These are phyloP conservation scores for Suillus plorans DNA, from an alignment of 768 basidiomycete species.

Conservation along the genomic window DNA sequence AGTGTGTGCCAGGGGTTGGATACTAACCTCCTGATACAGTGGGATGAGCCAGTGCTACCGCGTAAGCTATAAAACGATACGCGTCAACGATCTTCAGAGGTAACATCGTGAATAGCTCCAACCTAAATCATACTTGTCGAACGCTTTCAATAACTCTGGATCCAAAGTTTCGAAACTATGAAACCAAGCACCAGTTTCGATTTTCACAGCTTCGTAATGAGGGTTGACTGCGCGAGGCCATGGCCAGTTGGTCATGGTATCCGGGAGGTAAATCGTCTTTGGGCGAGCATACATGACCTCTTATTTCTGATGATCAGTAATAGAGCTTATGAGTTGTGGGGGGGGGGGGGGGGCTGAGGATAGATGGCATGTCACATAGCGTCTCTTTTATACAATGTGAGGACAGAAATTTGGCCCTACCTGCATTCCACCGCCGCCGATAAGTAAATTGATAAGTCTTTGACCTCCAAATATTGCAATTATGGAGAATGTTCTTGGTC, in stretches of 20 bases:
- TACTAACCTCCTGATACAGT: constrained; percentile 2
- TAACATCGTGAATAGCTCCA: background rate
- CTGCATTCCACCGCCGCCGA: too few relatives aligned
- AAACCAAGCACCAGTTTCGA: constrained; percentile 39
- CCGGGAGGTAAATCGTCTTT: constrained; percentile 29
- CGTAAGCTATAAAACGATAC: background rate
- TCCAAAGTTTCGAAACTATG: constrained; percentile 35
- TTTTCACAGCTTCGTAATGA: constrained; percentile 33
- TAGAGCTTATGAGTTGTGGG: too few relatives aligned
- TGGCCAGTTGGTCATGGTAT: constrained; percentile 42
- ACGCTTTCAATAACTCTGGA: constrained; percentile 34
- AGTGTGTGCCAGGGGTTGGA: background rate
- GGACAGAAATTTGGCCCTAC: too few relatives aligned
- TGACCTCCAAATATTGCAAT: too few relatives aligned
- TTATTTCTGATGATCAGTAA: too few relatives aligned
- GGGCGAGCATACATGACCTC: too few relatives aligned
- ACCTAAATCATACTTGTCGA: constrained; percentile 43
- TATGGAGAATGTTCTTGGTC: too few relatives aligned
- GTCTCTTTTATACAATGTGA: too few relatives aligned
- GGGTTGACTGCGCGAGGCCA: constrained; percentile 42
- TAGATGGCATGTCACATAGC: too few relatives aligned
- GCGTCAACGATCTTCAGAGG: background rate
- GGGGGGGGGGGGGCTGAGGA: too few relatives aligned
- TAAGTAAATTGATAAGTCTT: too few relatives aligned
- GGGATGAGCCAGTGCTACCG: constrained; percentile 8